A percentile compares a stretch with the other conserved stretches of the same genome.
Evolutionary conservation across 371 early-diverging fungal genomes (phyloP).

Genomic region (Lichtheimia ornata): DNA sequence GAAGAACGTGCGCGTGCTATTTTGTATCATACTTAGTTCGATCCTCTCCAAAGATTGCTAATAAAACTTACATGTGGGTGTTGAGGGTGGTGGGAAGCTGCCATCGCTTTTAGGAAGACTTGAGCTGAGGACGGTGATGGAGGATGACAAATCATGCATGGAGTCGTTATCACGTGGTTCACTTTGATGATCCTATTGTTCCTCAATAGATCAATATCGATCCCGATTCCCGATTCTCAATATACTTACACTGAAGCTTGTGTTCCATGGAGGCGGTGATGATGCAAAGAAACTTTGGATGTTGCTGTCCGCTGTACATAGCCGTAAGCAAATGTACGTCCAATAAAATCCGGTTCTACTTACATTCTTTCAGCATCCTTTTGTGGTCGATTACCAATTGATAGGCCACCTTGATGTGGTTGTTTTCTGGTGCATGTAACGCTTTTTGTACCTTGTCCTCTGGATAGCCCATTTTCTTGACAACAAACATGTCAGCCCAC

Average conservation of each 20-base stretch:
- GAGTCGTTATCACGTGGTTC: slow-evolving; percentile 12
- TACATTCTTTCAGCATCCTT: slow-evolving; percentile 72
- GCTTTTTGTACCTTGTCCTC: slow-evolving; percentile 69
- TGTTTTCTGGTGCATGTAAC: slow-evolving; percentile 77
- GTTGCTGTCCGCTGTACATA: slow-evolving; percentile 36
- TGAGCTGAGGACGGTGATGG: slow-evolving; percentile 66
- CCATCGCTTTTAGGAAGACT: slow-evolving; percentile 60
- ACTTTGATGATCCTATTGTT: no score
- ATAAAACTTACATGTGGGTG: background rate
- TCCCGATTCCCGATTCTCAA: no score
- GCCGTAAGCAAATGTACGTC: background rate
- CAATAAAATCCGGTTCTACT: slow-evolving; percentile 6
- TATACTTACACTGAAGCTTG: slow-evolving; percentile 39
- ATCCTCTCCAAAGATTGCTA: background rate
- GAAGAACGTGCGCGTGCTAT: slow-evolving; percentile 21
- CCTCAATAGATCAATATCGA: no score
- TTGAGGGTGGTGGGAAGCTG: slow-evolving; percentile 4
- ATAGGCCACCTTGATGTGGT: slow-evolving; percentile 93
- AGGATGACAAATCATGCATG: slow-evolving; percentile 46
- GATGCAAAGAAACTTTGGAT: slow-evolving; percentile 65
- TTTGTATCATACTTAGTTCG: background rate
- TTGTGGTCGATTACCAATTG: slow-evolving; percentile 88
- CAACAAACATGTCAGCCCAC: no score
- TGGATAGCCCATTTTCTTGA: slow-evolving; percentile 80
- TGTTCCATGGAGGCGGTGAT: slow-evolving; percentile 70